These are phyloP conservation scores for Fraxinus quadrangulata DNA, from an alignment of 257 asterid genomes.

Conservation along the genomic window DNA sequence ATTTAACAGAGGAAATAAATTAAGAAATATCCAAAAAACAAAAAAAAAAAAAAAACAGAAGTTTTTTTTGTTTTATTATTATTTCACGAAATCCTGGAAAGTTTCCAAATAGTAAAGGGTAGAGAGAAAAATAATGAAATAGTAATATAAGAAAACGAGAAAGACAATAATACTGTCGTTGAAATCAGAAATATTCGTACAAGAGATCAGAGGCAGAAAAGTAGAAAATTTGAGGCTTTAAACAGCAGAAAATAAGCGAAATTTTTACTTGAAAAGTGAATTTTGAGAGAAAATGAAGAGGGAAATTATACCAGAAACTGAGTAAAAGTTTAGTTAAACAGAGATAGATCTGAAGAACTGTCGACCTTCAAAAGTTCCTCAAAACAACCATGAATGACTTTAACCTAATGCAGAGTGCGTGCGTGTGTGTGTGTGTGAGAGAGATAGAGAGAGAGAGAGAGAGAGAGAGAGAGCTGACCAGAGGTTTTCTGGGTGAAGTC, in stretches of 20 bases:
- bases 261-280: not conserved
- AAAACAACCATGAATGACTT: conserved; percentile 19
- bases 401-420: not conserved
- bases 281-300: not conserved
- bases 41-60: too few species aligned
- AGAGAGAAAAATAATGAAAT: not conserved
- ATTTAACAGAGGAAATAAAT: not conserved
- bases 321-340: not conserved
- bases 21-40: not conserved
- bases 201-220: not conserved
- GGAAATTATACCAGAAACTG: not conserved
- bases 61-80: too few species aligned
- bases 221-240: not conserved
- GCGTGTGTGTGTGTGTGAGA: too few species aligned
- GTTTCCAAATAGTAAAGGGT: not conserved
- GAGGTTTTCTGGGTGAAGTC: too few species aligned
- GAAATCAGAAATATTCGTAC: not conserved
- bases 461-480: too few species aligned
- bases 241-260: not conserved
- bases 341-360: not conserved
- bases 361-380: conserved; percentile 19
- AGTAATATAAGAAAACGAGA: not conserved
- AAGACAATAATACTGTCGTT: not conserved
- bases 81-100: not conserved
- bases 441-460: too few species aligned